Evolutionary conservation across 2,329 filamentous ascomycete species (phyloP).

Genomic region (Metarhizium robertsii): DNA sequence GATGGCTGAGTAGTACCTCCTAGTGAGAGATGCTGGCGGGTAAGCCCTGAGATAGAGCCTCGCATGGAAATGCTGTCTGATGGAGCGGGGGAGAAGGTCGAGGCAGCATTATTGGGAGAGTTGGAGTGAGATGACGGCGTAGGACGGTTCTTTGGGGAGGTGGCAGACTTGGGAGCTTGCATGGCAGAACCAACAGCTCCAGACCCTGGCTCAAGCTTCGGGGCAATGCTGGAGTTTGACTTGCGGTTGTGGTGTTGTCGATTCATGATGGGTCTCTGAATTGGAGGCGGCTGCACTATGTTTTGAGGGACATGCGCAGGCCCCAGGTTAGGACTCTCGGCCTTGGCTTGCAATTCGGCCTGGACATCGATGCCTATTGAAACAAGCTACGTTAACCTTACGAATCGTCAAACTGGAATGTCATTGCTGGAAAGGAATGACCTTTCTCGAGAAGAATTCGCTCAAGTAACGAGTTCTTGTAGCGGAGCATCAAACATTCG

Average conservation of each 20-base stretch:
- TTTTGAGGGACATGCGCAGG: slow-evolving; percentile 59
- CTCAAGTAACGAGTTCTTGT: slow-evolving; percentile 95
- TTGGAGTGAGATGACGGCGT: slow-evolving; percentile 70
- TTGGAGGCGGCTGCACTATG: slow-evolving; percentile 63
- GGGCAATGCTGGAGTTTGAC: slow-evolving; percentile 65
- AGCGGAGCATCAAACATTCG: slow-evolving; percentile 95
- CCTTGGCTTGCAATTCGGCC: slow-evolving; percentile 87
- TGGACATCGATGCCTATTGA: slow-evolving; percentile 88
- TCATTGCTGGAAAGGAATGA: slow-evolving; percentile 23
- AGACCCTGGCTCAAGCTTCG: slow-evolving; percentile 54
- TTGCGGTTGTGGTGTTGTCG: slow-evolving; percentile 67
- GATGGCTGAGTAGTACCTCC: slow-evolving; percentile 13
- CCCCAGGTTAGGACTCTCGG: slow-evolving; percentile 71
- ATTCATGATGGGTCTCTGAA: slow-evolving; percentile 74
- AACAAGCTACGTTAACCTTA: slow-evolving; percentile 1
- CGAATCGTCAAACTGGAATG: background rate
- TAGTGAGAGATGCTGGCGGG: slow-evolving; percentile 23
- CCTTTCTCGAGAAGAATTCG: slow-evolving; percentile 94
- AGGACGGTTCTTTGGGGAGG: slow-evolving; percentile 63
- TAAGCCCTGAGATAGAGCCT: slow-evolving; percentile 22
- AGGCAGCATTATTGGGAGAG: slow-evolving; percentile 42
- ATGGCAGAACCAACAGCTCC: slow-evolving; percentile 35
- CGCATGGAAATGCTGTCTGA: slow-evolving; percentile 40
- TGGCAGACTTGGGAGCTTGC: slow-evolving; percentile 45
- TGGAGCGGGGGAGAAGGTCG: slow-evolving; percentile 33